Percentiles rank a stretch among this genome's conserved stretches.
Conservation (phyloP, 1,139 yeast species). For the Magnusiomyces paraingens region DNA sequence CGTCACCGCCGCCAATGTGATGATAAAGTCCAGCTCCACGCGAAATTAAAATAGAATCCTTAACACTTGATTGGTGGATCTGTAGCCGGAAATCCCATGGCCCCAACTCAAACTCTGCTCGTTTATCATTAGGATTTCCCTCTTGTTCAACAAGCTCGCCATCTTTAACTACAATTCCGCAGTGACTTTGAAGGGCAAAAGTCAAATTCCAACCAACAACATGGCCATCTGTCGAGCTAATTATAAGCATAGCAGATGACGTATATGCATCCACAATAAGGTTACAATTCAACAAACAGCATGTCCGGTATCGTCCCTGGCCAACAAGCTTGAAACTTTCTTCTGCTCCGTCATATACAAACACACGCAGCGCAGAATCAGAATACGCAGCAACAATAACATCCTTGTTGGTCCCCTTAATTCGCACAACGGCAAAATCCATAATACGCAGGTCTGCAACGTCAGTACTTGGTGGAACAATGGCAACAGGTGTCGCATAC, state of each 20-base stretch:
- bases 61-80: slow-evolving; percentile 81
- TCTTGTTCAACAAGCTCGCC: background rate
- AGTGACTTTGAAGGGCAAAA: slow-evolving; percentile 15
- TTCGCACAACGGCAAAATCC: slow-evolving; percentile 51
- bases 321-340: slow-evolving; percentile 30
- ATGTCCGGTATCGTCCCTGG: slow-evolving; percentile 54
- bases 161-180: background rate
- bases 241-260: slow-evolving; percentile 37
- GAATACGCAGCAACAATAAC: slow-evolving; percentile 71
- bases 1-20: slow-evolving; percentile 84
- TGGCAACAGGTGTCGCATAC: slow-evolving; percentile 24
- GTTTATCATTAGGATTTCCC: background rate
- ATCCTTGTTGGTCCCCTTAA: slow-evolving; percentile 32
- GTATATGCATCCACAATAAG: slow-evolving; percentile 34
- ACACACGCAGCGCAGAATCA: slow-evolving; percentile 66
- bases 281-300: slow-evolving; percentile 65
- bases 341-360: slow-evolving; percentile 43
- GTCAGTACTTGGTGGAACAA: slow-evolving; percentile 36
- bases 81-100: slow-evolving; percentile 39
- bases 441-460: slow-evolving; percentile 82
- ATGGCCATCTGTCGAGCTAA: slow-evolving; percentile 81
- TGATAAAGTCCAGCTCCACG: slow-evolving; percentile 19
- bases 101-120: slow-evolving; percentile 1
- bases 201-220: slow-evolving; percentile 55
- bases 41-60: slow-evolving; percentile 37